Evolutionary conservation across 306 rosid genomes (phyloP).

Genomic region (Quercus berberidifolia): DNA sequence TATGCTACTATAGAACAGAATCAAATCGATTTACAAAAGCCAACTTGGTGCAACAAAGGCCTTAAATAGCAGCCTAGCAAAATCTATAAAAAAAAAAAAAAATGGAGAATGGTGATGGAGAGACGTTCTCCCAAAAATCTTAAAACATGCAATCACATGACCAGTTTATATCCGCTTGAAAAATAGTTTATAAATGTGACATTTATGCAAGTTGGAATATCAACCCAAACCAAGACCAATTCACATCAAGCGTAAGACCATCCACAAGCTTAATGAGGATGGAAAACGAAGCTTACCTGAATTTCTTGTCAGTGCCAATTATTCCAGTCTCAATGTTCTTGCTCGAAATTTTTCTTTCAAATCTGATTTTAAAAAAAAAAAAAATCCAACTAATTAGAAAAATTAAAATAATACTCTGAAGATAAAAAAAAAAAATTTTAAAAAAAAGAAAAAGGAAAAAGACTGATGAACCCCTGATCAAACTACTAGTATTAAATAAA

Average conservation of each 20-base stretch:
- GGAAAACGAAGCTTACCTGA: conserved; percentile 51
- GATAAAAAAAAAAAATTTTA: no score
- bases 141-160: no score
- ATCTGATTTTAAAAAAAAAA: conserved; percentile 30
- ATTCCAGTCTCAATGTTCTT: conserved; percentile 28
- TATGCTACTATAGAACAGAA: no score
- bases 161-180: no score
- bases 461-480: neutral
- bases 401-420: neutral
- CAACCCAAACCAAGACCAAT: neutral
- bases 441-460: neutral
- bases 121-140: no score
- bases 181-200: no score
- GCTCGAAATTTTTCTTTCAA: conserved; percentile 91
- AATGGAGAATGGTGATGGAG: no score
- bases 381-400: neutral
- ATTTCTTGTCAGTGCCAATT: conserved; percentile 48
- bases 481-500: neutral
- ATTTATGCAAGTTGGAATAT: no score
- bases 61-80: no score
- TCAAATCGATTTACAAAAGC: no score
- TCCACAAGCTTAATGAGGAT: neutral
- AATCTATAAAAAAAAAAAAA: no score
- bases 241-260: neutral
- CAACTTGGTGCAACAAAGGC: no score